Percentiles rank a stretch among this genome's conserved stretches.
These are phyloP conservation scores for Leucosporidium creatinivorum DNA, from an alignment of 768 basidiomycete genomes.

Conservation along the genomic window DNA sequence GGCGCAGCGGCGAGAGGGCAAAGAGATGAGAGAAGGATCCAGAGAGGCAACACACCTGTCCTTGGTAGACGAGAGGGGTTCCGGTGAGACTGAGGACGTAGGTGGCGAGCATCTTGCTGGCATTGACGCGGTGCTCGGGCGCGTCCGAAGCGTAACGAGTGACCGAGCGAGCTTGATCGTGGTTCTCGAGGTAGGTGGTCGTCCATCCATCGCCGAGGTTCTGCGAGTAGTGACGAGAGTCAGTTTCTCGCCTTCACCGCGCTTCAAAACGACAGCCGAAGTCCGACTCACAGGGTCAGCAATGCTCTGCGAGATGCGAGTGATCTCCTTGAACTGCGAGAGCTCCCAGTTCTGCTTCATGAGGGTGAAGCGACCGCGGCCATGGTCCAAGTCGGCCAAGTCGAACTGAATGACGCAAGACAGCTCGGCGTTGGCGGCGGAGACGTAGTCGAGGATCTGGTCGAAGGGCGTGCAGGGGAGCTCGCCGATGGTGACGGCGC, in stretches of 20 bases:
- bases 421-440: conserved; percentile 51
- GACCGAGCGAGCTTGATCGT: conserved; percentile 55
- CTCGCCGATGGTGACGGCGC: conserved; percentile 39
- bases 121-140: conserved; percentile 52
- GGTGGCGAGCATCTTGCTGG: conserved; percentile 60
- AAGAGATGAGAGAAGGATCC: conserved; percentile 9
- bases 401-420: conserved; percentile 64
- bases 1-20: no score
- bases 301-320: no score
- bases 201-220: conserved; percentile 14
- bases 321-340: conserved; percentile 15
- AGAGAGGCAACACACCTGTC: conserved; percentile 35
- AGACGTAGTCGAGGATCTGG: conserved; percentile 53
- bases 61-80: conserved; percentile 67
- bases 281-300: background rate
- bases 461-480: conserved; percentile 42
- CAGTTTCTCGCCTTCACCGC: no score
- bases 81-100: conserved; percentile 58
- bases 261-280: no score
- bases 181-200: conserved; percentile 57
- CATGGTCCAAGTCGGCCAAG: conserved; percentile 28
- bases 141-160: conserved; percentile 62
- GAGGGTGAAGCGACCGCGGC: background rate
- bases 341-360: conserved; percentile 10
- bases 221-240: conserved; percentile 9